These are phyloP conservation scores for Penicillium dipodomyicola DNA, from an alignment of 495 filamentous ascomycete genomes.

Conservation along the genomic window DNA sequence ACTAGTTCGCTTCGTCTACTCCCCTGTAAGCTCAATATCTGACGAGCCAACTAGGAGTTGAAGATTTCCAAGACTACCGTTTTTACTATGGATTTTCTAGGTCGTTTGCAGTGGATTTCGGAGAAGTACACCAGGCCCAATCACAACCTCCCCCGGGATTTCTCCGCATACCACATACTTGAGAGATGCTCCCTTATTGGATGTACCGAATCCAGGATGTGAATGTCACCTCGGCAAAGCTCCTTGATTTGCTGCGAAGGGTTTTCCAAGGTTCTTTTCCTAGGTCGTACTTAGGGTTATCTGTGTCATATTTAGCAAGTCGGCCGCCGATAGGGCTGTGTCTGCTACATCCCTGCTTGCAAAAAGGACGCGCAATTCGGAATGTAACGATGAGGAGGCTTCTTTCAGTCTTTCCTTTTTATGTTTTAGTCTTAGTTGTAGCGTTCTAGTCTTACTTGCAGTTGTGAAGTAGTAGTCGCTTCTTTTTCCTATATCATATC, in stretches of 20 bases:
- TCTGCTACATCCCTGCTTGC: slow-evolving; percentile 10
- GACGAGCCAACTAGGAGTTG: too few species aligned
- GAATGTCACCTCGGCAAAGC: slow-evolving; percentile 9
- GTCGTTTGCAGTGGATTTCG: slow-evolving; percentile 7
- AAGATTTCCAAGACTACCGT: too few species aligned
- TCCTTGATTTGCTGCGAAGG: neutral
- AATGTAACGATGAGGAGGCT: slow-evolving; percentile 5
- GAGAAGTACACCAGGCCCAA: slow-evolving; percentile 1
- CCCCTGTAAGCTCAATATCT: neutral
- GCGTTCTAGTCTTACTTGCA: neutral
- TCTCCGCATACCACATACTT: slow-evolving; percentile 10
- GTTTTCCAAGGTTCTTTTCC: neutral
- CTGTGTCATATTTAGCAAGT: slow-evolving; percentile 5
- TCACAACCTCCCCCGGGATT: slow-evolving; percentile 10
- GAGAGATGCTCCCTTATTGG: neutral
- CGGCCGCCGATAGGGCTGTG: slow-evolving; percentile 1
- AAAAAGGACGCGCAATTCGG: slow-evolving; percentile 12
- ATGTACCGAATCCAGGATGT: neutral
- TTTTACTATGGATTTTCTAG: neutral
- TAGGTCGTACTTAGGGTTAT: neutral
- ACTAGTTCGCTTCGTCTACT: too few species aligned
- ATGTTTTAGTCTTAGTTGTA: neutral
- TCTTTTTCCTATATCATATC: neutral
- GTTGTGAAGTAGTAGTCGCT: neutral
- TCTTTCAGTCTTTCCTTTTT: neutral